These are phyloP conservation scores for Suhomyces yuchorum DNA, from an alignment of 1,139 yeast species.

Conservation along the genomic window DNA sequence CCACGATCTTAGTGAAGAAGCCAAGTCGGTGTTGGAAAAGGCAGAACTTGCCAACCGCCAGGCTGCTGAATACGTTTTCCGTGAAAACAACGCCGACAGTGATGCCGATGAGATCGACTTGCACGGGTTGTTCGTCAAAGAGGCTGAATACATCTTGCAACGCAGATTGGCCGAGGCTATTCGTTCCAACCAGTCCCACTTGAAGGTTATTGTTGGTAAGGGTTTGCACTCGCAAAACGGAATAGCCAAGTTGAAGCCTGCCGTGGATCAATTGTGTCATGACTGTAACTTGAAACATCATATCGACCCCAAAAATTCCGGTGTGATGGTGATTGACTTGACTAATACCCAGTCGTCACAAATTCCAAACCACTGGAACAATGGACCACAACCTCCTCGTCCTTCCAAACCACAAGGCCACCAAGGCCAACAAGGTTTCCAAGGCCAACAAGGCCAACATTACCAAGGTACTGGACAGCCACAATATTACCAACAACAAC, in stretches of 20 bases:
- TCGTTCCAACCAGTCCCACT: conserved; percentile 55
- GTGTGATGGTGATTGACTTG: conserved; percentile 76
- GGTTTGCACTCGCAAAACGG: conserved; percentile 84
- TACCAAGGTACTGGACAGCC: conserved; percentile 19
- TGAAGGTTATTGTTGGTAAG: conserved; percentile 87
- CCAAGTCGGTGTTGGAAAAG: conserved; percentile 57
- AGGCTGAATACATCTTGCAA: conserved; percentile 78
- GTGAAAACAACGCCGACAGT: conserved; percentile 85
- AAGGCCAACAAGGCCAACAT: conserved; percentile 19
- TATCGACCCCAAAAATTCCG: conserved; percentile 71
- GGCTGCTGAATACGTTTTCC: conserved; percentile 91
- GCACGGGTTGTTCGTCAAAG: conserved; percentile 89
- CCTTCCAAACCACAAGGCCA: conserved; percentile 33
- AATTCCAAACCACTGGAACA: conserved; percentile 54
- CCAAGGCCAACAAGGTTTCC: conserved; percentile 27
- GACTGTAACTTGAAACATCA: conserved; percentile 62
- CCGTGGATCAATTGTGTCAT: conserved; percentile 73
- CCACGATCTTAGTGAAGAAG: conserved; percentile 67
- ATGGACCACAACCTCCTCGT: conserved; percentile 18
- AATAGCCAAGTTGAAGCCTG: conserved; percentile 86
- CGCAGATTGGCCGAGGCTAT: conserved; percentile 70
- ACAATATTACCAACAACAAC: conserved; percentile 26
- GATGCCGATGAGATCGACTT: conserved; percentile 84
- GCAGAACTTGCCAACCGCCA: conserved; percentile 72
- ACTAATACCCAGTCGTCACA: conserved; percentile 40